Base-by-base conservation (phyloP, 768 basidiomycete species). In the Tricholoma furcatifolium region DNA sequence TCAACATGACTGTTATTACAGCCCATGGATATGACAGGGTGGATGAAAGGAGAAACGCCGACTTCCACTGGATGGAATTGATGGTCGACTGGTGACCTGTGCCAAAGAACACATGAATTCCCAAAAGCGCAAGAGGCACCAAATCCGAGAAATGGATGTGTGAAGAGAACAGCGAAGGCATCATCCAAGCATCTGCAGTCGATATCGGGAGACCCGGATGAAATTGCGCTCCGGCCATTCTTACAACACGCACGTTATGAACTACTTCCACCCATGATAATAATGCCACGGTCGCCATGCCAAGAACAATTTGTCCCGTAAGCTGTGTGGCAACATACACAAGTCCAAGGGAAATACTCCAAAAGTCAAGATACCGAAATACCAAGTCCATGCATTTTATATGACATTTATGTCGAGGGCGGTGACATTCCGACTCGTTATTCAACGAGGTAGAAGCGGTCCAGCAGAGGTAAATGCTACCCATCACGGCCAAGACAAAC, bases 1-100 rank as follows among this genome's bases (percentile, higher is more conserved):
- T 98, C 54, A 87, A 67, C 2, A 80, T 66, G 5, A 93, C 86
- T 20, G 92, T 84, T 2, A 89, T 41, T 0, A 85, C 86, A 0
- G 94, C 85, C 60, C 83, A 80, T 0, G 88, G 85, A 65, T 91
- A 93, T 10, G 70, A 73, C 40, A 93, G 73, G 1, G 77, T 82
- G 3, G 81, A 72, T 2, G 84, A 81, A 50, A 99, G 77, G 24
- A 98, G 66, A 69, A 98, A 99, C 6, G 90, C 95, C 1, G 87
- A 72, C 67, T 97, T 97, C 97, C 96, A 99, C 60, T 98, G 96
- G 38, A 99, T 81, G 2, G 91, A 88, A 1, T 91, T 80, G 35
- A 98, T 76, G 3, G 87, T 87, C 1, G 93, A 80, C 69, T 98
- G 94, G 62, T 99, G 97, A 2, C 97, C 96, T 0, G 95, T 98